Base-by-base conservation (phyloP, 2,329 filamentous ascomycete genomes). In the Paracamarosporium sp. region DNA sequence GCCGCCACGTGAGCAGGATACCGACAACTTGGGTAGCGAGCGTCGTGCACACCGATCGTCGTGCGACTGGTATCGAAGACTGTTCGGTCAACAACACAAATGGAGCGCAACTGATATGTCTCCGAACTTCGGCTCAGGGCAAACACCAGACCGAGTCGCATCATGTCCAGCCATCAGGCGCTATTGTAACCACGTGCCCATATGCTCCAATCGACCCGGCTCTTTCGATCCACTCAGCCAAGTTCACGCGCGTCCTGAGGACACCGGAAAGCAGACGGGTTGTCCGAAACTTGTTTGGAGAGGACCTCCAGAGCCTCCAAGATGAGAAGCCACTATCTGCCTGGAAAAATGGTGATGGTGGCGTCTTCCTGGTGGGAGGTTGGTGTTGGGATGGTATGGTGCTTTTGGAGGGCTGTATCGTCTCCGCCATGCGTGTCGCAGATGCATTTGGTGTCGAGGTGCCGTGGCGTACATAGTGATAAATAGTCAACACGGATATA, bases 311-410 rank as follows among this genome's bases (percentile, higher is more conserved):
- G 13, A 30, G 38, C 9, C 33, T 24, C 17, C 38, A 25, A 6
- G 52, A 65, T n/a, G 69, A 69, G 17, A 69, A 72, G 53, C 44
- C 57, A 13, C 48, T 65, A 9, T 56, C 60, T 5, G 30, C 52
- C 22, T 87, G 85, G 84, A 77, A 70, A 7, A 87, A 85, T 56
- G 85, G 85, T 0, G 75, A 85, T 48, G 78, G 80, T 7, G 79
- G 81, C 38, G 81, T 88, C 0, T 88, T 81, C 79, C 65, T 88
- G 12, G 78, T 80, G 0, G 86, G 86, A 5, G 83, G 84, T 0
- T 88, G 85, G 86, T 88, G 85, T 62, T 88, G 85, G 85, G 86
- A 88, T 68, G 86, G 86, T 2, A 85, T 88, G 85, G 85, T 88
- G 1, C 63, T 88, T 15, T 69, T 88, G 3, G 86, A 88, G 67